Evolutionary conservation across 2,329 filamentous ascomycete species (phyloP), one percentile per base, ranked within the genome.

Genomic region (Apiospora hydei): DNA sequence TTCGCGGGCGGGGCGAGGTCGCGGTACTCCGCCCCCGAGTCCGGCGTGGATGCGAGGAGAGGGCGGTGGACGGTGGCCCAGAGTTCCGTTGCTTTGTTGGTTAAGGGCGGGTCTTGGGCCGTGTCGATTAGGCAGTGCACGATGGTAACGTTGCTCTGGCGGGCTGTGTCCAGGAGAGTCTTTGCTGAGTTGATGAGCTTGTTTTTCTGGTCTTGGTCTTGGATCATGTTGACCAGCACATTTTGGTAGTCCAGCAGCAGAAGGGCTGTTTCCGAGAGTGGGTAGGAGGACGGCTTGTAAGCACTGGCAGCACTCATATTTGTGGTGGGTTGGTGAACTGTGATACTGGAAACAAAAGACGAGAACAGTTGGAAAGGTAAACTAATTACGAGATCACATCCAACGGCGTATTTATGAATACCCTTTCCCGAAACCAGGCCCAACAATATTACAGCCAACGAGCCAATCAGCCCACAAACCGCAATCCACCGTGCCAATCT

Each of bases 221-320:
- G 68, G 1, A 75, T 70, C 69, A 73, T 74, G 46, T 66, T 41
- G 13, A 75, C 49, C 2, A 73, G 66, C 1, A 72, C 26, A 26
- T 75, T 76, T 44, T 74, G 68, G 67, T 71, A 75, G 53, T 76
- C 74, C 13, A 76, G 72, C 11, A 76, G 67, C 18, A 75, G 41
- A 16, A 76, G 71, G 4, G 75, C 75, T 3, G 73, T 76, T 24
- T 74, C 46, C 8, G 73, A 73, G n/a, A 70, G 69, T 16, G 43
- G 67, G 69, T 71, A 74, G 53, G 34, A 51, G 46, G 74, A 71
- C 10, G 74, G 74, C 14, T 74, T 24, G 26, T 71, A 53, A 26
- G 26, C 26, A 10, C 18, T 49, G 46, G 18, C 8, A 1, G 1
- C 8, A 10, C 46, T 47, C 46, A 47, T 47, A 3, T 21, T n/a